A percentile compares a stretch with the other conserved stretches of the same genome.
phyloP scores from a whole-genome alignment of 192 early-diverging fungal species.

The Physocladia obscura region DNA sequence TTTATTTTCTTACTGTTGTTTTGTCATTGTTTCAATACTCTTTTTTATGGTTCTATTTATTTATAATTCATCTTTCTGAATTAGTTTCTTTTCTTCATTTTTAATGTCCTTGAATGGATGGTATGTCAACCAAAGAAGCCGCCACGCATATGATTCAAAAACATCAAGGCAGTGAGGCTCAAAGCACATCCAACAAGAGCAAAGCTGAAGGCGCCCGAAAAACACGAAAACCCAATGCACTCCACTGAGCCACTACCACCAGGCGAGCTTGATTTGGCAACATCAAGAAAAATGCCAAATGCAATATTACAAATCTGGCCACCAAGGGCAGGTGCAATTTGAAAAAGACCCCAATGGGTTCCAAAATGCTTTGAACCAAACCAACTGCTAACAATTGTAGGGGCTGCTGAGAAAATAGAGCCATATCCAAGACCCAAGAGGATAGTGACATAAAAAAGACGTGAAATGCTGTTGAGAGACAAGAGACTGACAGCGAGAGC shows the following conservation, averaged over 20 bases:
- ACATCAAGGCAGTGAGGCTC: conserved; percentile 1
- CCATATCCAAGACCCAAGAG: conserved; percentile 42
- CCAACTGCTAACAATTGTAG: conserved; percentile 39
- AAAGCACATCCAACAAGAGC: conserved; percentile 8
- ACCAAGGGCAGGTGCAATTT: conserved; percentile 42
- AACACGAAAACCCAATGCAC: conserved; percentile 26
- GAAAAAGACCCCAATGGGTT: conserved; percentile 40
- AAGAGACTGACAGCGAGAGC: neutral
- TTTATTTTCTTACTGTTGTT: too few relatives aligned
- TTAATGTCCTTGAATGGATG: too few relatives aligned
- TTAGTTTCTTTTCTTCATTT: too few relatives aligned
- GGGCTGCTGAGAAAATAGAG: conserved; percentile 28
- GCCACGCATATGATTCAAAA: conserved; percentile 20
- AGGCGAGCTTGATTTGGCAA: neutral
- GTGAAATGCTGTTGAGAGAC: neutral
- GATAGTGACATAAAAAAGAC: neutral
- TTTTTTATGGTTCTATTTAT: too few relatives aligned
- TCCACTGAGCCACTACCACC: neutral
- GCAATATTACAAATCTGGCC: conserved; percentile 39
- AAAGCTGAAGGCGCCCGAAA: conserved; percentile 18
- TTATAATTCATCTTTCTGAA: too few relatives aligned
- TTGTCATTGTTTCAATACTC: too few relatives aligned
- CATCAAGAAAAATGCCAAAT: conserved; percentile 40
- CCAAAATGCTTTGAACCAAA: conserved; percentile 40
- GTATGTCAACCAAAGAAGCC: too few relatives aligned